A percentile compares a stretch with the other conserved stretches of the same genome.
Conservation (phyloP, 257 asterid species). For the Solanum medicagineum region DNA sequence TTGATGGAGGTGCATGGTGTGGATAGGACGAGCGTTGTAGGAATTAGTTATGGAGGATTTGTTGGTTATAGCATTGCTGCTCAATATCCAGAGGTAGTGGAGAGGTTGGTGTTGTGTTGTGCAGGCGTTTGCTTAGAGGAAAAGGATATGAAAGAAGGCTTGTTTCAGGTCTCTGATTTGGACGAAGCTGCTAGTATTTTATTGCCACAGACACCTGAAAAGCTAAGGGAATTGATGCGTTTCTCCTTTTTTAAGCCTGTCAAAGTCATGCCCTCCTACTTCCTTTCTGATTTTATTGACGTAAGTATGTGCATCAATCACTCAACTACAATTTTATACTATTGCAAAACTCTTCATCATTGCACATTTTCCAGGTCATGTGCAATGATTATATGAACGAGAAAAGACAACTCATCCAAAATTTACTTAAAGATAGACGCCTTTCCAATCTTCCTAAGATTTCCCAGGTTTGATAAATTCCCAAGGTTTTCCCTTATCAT, state of each 20-base stretch:
- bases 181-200: constrained; percentile 70
- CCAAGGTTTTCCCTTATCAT: neutral
- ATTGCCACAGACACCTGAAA: constrained; percentile 84
- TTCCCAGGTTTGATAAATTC: constrained; percentile 33
- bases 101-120: constrained; percentile 71
- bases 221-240: constrained; percentile 54
- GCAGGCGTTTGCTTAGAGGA: constrained; percentile 83
- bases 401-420: constrained; percentile 62
- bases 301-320: constrained; percentile 15
- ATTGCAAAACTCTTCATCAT: neutral
- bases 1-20: constrained; percentile 57
- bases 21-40: constrained; percentile 43
- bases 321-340: neutral
- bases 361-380: constrained; percentile 40
- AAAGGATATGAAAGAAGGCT: constrained; percentile 56
- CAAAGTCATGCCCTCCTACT: constrained; percentile 62
- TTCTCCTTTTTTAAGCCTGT: constrained; percentile 60
- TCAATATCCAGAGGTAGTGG: constrained; percentile 58
- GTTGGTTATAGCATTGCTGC: constrained; percentile 79
- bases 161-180: constrained; percentile 59
- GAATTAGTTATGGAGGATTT: constrained; percentile 89
- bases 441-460: constrained; percentile 46
- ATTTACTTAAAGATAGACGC: constrained; percentile 48
- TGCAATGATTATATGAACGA: constrained; percentile 46
- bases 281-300: constrained; percentile 77